Conservation (phyloP, 352 stramenopile species). For the Pythium myriotylum region DNA sequence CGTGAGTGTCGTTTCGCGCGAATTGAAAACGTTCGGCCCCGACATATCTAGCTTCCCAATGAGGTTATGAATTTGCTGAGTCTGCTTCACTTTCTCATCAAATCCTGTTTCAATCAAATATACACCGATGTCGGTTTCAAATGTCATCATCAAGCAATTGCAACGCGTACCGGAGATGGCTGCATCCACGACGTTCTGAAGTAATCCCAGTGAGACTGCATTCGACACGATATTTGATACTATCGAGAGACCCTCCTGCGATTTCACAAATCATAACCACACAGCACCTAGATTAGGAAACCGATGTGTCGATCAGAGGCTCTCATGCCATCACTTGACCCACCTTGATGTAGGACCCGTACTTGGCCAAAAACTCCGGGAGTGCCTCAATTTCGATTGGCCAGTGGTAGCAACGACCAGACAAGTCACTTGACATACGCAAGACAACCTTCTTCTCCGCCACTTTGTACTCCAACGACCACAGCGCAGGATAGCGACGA, state of each 20-base stretch:
- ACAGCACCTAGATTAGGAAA: no score
- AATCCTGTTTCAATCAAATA: not conserved
- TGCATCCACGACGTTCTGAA: constrained; percentile 2
- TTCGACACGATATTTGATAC: constrained; percentile 1
- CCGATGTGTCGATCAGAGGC: no score
- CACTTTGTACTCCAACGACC: constrained; percentile 15
- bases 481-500: constrained; percentile 25
- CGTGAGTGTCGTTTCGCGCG: not conserved
- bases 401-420: constrained; percentile 27
- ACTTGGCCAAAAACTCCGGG: constrained; percentile 13
- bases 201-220: not conserved
- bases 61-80: constrained; percentile 5
- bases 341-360: constrained; percentile 18
- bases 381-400: constrained; percentile 29
- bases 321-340: not conserved
- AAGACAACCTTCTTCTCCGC: constrained; percentile 10
- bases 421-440: constrained; percentile 25
- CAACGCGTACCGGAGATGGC: constrained; percentile 3
- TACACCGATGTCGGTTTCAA: no score
- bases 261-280: not conserved
- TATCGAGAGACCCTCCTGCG: constrained; percentile 4
- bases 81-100: not conserved
- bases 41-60: constrained; percentile 9
- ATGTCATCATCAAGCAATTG: no score
- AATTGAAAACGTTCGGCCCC: constrained; percentile 7